Conservation (phyloP, 129 eudicot genomes). For the Kitagawia praeruptora region DNA sequence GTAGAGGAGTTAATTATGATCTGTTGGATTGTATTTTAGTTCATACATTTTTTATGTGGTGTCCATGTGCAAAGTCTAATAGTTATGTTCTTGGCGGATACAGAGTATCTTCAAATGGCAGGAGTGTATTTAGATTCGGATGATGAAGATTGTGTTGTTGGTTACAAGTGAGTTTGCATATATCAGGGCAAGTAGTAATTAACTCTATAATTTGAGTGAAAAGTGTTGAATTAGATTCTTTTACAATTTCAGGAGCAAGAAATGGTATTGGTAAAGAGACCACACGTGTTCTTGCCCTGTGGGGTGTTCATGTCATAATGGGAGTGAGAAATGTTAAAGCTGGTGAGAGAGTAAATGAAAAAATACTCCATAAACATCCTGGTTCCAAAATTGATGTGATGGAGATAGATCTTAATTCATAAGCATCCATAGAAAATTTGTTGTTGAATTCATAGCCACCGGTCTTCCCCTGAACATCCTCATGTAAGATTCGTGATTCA, state of each 20-base stretch:
- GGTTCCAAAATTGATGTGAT: slow-evolving; percentile 72
- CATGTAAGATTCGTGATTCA: slow-evolving; percentile 36
- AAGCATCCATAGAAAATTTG: slow-evolving; percentile 61
- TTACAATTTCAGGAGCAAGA: slow-evolving; percentile 51
- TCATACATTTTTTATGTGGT: too few relatives aligned
- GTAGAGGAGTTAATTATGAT: too few relatives aligned
- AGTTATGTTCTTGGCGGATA: neutral
- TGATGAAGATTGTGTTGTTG: too few relatives aligned
- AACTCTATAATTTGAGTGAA: neutral
- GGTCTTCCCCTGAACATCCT: slow-evolving; percentile 70
- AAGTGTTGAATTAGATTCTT: neutral
- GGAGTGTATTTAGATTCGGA: neutral
- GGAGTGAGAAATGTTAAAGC: slow-evolving; percentile 66
- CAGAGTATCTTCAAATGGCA: neutral
- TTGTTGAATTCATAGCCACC: slow-evolving; percentile 50
- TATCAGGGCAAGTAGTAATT: neutral
- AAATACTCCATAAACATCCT: slow-evolving; percentile 47
- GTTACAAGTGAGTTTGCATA: neutral
- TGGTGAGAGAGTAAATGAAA: slow-evolving; percentile 56
- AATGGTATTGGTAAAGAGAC: slow-evolving; percentile 89
- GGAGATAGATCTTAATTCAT: slow-evolving; percentile 81
- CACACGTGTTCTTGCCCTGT: slow-evolving; percentile 62
- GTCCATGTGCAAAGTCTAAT: too few relatives aligned
- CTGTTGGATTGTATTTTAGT: too few relatives aligned
- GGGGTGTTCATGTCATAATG: slow-evolving; percentile 88